These are phyloP conservation scores for Sporothrix schenckii DNA, from an alignment of 2,329 filamentous ascomycete genomes.

Conservation along the genomic window DNA sequence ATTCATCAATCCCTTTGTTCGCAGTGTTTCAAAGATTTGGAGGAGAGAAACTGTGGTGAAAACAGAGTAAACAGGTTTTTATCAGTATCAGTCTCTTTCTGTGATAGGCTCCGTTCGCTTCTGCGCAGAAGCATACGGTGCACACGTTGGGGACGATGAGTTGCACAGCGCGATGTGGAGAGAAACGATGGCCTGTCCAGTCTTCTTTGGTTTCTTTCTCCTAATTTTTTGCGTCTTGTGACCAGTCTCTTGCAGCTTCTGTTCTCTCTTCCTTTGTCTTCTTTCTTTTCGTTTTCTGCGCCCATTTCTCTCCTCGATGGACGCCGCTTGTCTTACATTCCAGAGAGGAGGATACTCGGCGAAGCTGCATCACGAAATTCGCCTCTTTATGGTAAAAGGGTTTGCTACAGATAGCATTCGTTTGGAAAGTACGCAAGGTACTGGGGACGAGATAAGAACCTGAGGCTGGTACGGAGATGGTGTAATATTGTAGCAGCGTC, in stretches of 20 bases:
- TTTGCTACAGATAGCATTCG: not conserved
- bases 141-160: not conserved
- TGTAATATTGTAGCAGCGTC: too few species aligned
- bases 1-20: not conserved
- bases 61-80: too few species aligned
- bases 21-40: too few species aligned
- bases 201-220: not conserved
- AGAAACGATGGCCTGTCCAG: not conserved
- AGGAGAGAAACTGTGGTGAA: too few species aligned
- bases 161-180: conserved; percentile 6
- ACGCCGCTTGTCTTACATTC: not conserved
- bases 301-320: not conserved
- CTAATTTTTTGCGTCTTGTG: conserved; percentile 14
- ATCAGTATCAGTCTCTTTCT: not conserved
- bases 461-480: not conserved
- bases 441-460: not conserved
- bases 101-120: too few species aligned
- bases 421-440: not conserved
- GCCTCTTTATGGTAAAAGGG: not conserved
- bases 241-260: not conserved
- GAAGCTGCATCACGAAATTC: not conserved
- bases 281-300: not conserved
- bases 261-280: not conserved
- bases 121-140: not conserved
- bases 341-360: not conserved